Base-by-base conservation (phyloP, 2,329 filamentous ascomycete genomes). In the Aspergillus versicolor region DNA sequence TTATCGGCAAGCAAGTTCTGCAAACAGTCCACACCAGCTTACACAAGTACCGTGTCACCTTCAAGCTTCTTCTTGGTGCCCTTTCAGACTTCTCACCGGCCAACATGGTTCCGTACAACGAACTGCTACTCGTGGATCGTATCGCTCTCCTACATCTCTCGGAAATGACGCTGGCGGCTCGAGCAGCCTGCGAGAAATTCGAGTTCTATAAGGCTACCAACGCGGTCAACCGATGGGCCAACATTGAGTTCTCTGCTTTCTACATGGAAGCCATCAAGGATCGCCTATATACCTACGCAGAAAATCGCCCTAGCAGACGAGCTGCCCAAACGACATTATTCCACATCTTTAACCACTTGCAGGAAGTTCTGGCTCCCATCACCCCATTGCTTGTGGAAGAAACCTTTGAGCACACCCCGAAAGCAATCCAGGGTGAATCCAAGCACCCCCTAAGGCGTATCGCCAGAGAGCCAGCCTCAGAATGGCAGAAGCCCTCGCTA, bases 221-320 rank as follows among this genome's bases (percentile, higher is more conserved):
- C 58, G 76, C 82, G 4, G 81, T 97, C 62, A 95, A 92, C 73
- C 84, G 85, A 61, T 97, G 92, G 87, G 82, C 96, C 58, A 86
- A 87, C 54, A 86, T 82, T 22, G 90, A 97, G 64, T 82, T 99
- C 22, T 97, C 92, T 0, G 88, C 93, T 0, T 96, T 97, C 73
- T 99, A 97, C 73, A 85, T 99, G 56, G 94, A 99, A 74, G 87
- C 90, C 0, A 81, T 92, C 66, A 99, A 99, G 74, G 94, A 99
- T 68, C 83, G 91, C 3, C 80, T 97, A 1, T 99, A 99, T 77
- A 94, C 92, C 45, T 90, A 89, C 30, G 84, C 87, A 59, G 84
- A 84, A 13, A 81, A 83, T 13, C 88, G 89, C 46, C 79, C 83
- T 4, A 75, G 90, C 47, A 79, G 85, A 52, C 68, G 77, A 24